Evolutionary conservation across 148 eudicot genomes (phyloP), one percentile per base, ranked within the genome.

Genomic region (Rhododendron ovatum): DNA sequence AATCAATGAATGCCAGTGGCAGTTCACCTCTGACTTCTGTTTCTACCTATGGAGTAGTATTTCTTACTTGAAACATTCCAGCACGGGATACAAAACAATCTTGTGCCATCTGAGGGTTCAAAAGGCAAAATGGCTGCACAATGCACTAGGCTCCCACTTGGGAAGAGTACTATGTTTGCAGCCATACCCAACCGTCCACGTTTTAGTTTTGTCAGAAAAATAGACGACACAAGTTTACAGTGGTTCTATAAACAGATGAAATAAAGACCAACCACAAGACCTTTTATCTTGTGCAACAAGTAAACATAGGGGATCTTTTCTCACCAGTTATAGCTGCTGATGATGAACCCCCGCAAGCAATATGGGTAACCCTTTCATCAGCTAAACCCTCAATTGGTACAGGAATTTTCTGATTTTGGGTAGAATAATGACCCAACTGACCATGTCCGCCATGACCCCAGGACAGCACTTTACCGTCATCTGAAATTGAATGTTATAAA

Each of bases 391-490:
- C 98, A 78, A 97, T 84, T 26, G 82, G 86, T 78, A 89, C 81
- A 81, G 99, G 99, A 67, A 93, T 89, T 88, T 92, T 93, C 87
- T 91, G 93, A 88, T 84, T 97, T 83, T 95, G 92, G 73, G 88
- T 91, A 78, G 98, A 92, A 86, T 91, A 91, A 91, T 95, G 92
- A 30, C 99, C 99, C 91, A 97, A 89, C 89, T 95, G 98, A 85
- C 99, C 99, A 84, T 92, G 96, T 59, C 99, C 96, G n/a, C 99
- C 99, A 89, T 95, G 95, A 81, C 99, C 99, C 99, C 99, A 97
- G 4, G 99, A 97, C 50, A 92, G 85, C 78, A 97, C 99, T 88
- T 93, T 91, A 45, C 98, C 98, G 35, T 90, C 92, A 83, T 92
- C 98, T 95, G 86, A 78, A 79, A 88, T 48, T 28, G 81, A 33